These are phyloP conservation scores for Phytophthora boehmeriae DNA, from an alignment of 352 stramenopile genomes.

Conservation along the genomic window DNA sequence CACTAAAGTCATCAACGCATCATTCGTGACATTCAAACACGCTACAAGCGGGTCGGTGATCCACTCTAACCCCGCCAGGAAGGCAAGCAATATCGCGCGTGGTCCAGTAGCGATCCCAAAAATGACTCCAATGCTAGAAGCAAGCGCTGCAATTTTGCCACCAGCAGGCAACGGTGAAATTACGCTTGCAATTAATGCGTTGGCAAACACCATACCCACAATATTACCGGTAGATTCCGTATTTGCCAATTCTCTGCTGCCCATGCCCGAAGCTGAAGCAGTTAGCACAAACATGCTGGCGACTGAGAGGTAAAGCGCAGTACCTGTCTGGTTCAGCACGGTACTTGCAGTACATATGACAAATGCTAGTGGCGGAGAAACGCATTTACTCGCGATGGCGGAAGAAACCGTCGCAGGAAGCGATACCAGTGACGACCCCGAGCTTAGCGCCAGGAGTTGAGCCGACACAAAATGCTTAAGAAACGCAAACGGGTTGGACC, in stretches of 20 bases:
- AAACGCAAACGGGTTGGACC: conserved; percentile 55
- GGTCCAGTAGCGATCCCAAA: conserved; percentile 40
- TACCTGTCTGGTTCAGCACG: conserved; percentile 70
- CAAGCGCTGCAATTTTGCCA: conserved; percentile 37
- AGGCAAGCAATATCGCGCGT: conserved; percentile 40
- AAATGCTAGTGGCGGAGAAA: conserved; percentile 64
- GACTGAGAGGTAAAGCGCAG: conserved; percentile 57
- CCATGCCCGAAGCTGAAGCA: conserved; percentile 23
- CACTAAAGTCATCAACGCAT: conserved; percentile 54
- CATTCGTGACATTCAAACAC: conserved; percentile 57
- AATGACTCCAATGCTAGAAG: conserved; percentile 49
- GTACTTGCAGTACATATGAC: conserved; percentile 54
- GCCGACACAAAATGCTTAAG: conserved; percentile 51
- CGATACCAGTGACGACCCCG: conserved; percentile 54
- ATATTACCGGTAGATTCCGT: conserved; percentile 33
- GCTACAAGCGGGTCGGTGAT: conserved; percentile 62
- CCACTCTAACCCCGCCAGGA: conserved; percentile 58
- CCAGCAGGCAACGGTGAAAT: conserved; percentile 49
- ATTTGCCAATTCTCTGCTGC: conserved; percentile 15
- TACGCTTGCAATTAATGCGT: conserved; percentile 40
- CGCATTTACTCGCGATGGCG: conserved; percentile 51
- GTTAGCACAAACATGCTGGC: conserved; percentile 53
- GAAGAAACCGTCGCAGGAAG: conserved; percentile 58
- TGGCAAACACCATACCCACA: conserved; percentile 42
- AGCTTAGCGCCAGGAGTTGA: conserved; percentile 54